These are phyloP conservation scores for Penicillium pulvis DNA, from an alignment of 495 filamentous ascomycete species.

Conservation along the genomic window DNA sequence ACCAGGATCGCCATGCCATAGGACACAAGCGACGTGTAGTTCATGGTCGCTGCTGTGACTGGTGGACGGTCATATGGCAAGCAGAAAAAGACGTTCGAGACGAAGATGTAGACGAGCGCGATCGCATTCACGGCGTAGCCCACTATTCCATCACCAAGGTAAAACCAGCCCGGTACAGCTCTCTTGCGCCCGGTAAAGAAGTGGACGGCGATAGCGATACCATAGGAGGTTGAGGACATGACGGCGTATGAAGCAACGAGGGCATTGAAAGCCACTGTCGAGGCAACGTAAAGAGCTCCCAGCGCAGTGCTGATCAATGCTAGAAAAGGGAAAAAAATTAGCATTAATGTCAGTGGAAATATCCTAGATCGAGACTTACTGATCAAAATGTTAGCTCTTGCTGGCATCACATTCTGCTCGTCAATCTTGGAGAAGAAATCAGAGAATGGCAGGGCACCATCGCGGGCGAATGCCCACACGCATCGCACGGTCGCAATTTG, in stretches of 20 bases:
- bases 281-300: constrained; percentile 13
- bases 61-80: constrained; percentile 9
- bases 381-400: constrained; percentile 11
- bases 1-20: constrained; percentile 16
- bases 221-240: constrained; percentile 12
- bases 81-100: constrained; percentile 11
- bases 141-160: constrained; percentile 9
- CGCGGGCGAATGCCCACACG: constrained; percentile 59
- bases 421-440: constrained; percentile 42
- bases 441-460: constrained; percentile 61
- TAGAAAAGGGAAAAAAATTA: neutral
- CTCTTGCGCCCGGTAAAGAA: constrained; percentile 11
- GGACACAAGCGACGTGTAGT: constrained; percentile 12
- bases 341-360: neutral
- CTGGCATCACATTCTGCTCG: constrained; percentile 10
- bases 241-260: constrained; percentile 14
- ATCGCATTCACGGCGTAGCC: constrained; percentile 9
- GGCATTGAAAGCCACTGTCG: constrained; percentile 11
- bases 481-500: constrained; percentile 54
- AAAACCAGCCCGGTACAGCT: constrained; percentile 9
- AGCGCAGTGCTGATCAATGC: constrained; percentile 6
- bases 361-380: neutral
- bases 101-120: constrained; percentile 10
- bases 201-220: constrained; percentile 11
- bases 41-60: constrained; percentile 1